A percentile compares a stretch with the other conserved stretches of the same genome.
Conservation (phyloP, 495 filamentous ascomycete species). For the Tuber brumale region DNA sequence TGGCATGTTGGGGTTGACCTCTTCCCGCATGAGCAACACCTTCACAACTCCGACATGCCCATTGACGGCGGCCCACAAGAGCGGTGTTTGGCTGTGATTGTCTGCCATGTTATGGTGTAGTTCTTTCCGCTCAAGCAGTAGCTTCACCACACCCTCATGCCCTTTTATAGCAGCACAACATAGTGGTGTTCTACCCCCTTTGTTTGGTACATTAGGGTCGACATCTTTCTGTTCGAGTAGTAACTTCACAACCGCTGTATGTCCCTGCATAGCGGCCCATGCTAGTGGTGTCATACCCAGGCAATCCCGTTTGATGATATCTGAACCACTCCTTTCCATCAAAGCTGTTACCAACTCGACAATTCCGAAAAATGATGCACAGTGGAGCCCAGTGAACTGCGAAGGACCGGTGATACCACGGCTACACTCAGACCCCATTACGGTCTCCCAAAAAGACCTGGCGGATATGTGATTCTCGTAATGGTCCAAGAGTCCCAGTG, state of each 20-base stretch:
- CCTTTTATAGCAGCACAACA: no score
- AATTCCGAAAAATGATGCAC: neutral
- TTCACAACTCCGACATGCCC: constrained; percentile 35
- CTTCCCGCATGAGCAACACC: constrained; percentile 30
- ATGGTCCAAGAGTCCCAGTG: neutral
- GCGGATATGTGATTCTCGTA: neutral
- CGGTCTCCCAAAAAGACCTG: neutral
- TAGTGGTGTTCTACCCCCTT: no score
- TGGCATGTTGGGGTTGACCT: no score
- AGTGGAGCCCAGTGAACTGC: neutral
- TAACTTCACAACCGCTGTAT: constrained; percentile 30
- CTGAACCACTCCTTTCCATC: neutral
- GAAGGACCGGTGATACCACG: neutral
- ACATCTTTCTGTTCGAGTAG: constrained; percentile 29
- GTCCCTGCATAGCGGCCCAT: constrained; percentile 38
- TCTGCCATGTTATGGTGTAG: no score
- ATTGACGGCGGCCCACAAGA: constrained; percentile 39
- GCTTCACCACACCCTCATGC: no score
- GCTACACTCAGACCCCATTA: neutral
- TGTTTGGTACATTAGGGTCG: constrained; percentile 9
- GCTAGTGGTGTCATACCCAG: constrained; percentile 23
- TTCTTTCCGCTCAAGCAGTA: no score
- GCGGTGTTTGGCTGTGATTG: constrained; percentile 29
- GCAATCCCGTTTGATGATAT: neutral
- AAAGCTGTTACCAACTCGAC: neutral